Percentiles rank a stretch among this genome's conserved stretches.
Evolutionary conservation across 257 asterid species (phyloP).

Genomic region (Cinchona pubescens): DNA sequence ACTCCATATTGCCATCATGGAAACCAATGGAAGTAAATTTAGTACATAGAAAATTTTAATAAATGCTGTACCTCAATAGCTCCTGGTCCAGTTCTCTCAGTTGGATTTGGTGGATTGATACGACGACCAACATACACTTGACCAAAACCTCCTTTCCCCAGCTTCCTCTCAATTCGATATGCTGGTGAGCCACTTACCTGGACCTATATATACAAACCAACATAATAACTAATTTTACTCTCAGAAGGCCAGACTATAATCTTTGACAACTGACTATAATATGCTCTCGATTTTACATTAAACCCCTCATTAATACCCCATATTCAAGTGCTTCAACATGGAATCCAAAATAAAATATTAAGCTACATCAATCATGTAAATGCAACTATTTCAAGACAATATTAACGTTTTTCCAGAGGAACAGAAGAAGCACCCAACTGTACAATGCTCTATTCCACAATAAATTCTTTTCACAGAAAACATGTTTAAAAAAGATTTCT

Average conservation of each 20-base stretch:
- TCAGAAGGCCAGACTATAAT: neutral
- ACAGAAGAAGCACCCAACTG: neutral
- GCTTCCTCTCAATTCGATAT: conserved; percentile 60
- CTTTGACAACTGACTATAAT: neutral
- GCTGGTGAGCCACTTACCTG: conserved; percentile 89
- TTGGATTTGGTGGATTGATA: conserved; percentile 53
- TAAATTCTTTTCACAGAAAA: neutral
- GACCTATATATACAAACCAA: conserved; percentile 45
- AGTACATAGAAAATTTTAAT: neutral
- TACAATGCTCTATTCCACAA: neutral
- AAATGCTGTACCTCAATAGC: conserved; percentile 61
- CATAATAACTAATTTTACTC: neutral
- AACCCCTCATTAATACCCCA: neutral
- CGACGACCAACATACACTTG: conserved; percentile 92
- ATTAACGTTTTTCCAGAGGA: neutral
- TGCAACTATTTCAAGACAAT: neutral
- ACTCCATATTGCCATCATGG: neutral
- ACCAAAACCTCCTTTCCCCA: conserved; percentile 97
- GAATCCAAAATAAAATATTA: neutral
- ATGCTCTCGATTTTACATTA: neutral
- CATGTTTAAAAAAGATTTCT: neutral
- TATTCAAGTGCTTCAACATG: neutral
- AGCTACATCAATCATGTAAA: neutral
- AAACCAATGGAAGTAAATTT: neutral
- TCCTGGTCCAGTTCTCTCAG: conserved; percentile 78